Evolutionary conservation across 176 grass and related monocot species (phyloP).

Genomic region (Ensete ventricosum): DNA sequence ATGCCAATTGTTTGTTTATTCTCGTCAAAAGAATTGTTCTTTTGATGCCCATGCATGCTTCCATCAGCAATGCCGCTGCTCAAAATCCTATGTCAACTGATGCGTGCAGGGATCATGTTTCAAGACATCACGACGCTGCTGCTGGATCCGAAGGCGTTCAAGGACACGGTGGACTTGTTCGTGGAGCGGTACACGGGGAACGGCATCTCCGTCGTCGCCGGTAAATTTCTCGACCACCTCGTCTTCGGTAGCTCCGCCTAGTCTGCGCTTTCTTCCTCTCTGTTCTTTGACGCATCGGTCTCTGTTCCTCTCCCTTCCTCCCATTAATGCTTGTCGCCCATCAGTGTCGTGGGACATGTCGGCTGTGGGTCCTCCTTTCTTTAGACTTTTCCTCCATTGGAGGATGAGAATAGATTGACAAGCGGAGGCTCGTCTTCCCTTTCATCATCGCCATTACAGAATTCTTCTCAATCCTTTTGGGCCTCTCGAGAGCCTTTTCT

Average conservation of each 20-base stretch:
- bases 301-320: neutral
- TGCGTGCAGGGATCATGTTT: conserved; percentile 52
- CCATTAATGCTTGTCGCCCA: conserved; percentile 17
- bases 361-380: conserved; percentile 3
- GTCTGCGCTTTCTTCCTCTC: neutral
- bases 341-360: conserved; percentile 17
- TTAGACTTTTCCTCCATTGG: neutral
- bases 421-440: neutral
- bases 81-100: neutral
- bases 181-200: conserved; percentile 42
- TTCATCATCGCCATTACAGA: conserved; percentile 13
- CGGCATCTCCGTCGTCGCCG: conserved; percentile 45
- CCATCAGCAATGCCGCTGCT: neutral
- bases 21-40: neutral
- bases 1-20: neutral
- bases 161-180: conserved; percentile 50
- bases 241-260: no score
- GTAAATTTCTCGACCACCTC: conserved; percentile 7
- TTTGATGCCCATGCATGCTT: neutral
- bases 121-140: conserved; percentile 63
- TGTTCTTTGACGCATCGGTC: neutral
- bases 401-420: neutral
- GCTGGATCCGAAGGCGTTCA: conserved; percentile 44
- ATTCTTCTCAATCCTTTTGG: neutral
- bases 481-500: neutral